Percentiles rank a stretch among this genome's conserved stretches.
These are phyloP conservation scores for Termitomyces sp. DNA, from an alignment of 768 basidiomycete species.

Conservation along the genomic window DNA sequence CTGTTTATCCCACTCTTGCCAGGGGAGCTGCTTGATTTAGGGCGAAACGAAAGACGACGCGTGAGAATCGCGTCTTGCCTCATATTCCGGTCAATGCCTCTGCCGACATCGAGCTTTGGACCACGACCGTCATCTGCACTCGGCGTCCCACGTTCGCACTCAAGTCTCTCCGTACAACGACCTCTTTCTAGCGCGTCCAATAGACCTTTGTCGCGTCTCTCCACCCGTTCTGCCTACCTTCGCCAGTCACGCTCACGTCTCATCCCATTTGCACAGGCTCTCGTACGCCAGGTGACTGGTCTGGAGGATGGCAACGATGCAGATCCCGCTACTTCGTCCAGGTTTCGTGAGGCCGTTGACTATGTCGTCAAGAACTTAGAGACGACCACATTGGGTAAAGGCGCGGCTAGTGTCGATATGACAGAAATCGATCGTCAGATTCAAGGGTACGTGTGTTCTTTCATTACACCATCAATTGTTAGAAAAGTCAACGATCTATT, in stretches of 20 bases:
- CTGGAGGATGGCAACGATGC: constrained; percentile 34
- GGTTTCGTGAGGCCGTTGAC: constrained; percentile 45
- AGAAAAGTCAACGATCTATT: neutral
- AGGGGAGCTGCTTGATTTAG: neutral
- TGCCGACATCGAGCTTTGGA: constrained; percentile 18
- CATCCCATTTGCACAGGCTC: constrained; percentile 43
- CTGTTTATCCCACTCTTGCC: neutral
- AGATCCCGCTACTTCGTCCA: constrained; percentile 24
- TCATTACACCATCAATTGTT: neutral
- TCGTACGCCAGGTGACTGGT: constrained; percentile 48
- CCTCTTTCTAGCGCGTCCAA: constrained; percentile 24
- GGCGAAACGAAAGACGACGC: neutral
- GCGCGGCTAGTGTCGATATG: constrained; percentile 52
- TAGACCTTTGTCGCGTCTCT: constrained; percentile 36
- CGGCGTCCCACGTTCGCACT: constrained; percentile 21
- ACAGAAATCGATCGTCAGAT: constrained; percentile 47
- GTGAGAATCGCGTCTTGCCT: constrained; percentile 1
- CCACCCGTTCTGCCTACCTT: constrained; percentile 24
- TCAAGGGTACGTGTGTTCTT: constrained; percentile 39
- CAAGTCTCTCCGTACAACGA: constrained; percentile 11
- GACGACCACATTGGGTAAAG: constrained; percentile 45
- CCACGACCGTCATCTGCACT: constrained; percentile 37
- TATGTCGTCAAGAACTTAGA: constrained; percentile 57
- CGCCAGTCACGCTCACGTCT: constrained; percentile 48
- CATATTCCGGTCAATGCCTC: constrained; percentile 11